These are phyloP conservation scores for Artemisia annua DNA, from an alignment of 129 eudicot species.

Conservation along the genomic window DNA sequence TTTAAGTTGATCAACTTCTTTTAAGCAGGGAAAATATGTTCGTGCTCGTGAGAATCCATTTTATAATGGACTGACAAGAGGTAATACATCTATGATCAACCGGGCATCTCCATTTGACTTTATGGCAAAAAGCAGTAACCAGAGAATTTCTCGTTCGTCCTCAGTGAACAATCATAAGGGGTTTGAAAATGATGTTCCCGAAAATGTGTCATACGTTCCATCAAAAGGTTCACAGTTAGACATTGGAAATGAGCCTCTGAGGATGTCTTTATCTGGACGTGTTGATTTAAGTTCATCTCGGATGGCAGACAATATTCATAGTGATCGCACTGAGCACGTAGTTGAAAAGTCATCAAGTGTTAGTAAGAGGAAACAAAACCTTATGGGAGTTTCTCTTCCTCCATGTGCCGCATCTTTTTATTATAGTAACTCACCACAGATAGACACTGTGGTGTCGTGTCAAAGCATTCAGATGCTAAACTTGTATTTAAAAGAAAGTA, in stretches of 20 bases:
- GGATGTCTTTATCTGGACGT: slow-evolving; percentile 41
- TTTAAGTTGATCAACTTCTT: background rate
- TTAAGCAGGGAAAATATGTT: slow-evolving; percentile 45
- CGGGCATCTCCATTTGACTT: slow-evolving; percentile 33
- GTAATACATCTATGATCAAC: slow-evolving; percentile 40
- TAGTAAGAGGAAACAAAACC: slow-evolving; percentile 31
- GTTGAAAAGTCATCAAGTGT: slow-evolving; percentile 39
- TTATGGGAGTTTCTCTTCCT: slow-evolving; percentile 51
- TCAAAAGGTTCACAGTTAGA: slow-evolving; percentile 38
- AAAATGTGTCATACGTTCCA: slow-evolving; percentile 27
- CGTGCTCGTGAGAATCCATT: slow-evolving; percentile 71
- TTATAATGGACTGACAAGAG: slow-evolving; percentile 63
- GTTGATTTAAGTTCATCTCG: slow-evolving; percentile 30
- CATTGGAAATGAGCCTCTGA: slow-evolving; percentile 41
- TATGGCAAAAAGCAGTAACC: slow-evolving; percentile 29
- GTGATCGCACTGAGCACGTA: background rate
- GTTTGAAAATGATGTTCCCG: slow-evolving; percentile 30
- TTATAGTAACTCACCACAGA: slow-evolving; percentile 37
- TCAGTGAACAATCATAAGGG: slow-evolving; percentile 47
- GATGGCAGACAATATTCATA: slow-evolving; percentile 22
- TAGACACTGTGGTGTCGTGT: slow-evolving; percentile 54
- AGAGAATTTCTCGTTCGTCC: slow-evolving; percentile 37
- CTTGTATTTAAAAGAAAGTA: slow-evolving; percentile 54
- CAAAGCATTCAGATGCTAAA: slow-evolving; percentile 53
- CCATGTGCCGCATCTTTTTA: slow-evolving; percentile 73